Evolutionary conservation across 805 yeast genomes (phyloP), one percentile per base, ranked within the genome.

Genomic region (Metschnikowia proteae): DNA sequence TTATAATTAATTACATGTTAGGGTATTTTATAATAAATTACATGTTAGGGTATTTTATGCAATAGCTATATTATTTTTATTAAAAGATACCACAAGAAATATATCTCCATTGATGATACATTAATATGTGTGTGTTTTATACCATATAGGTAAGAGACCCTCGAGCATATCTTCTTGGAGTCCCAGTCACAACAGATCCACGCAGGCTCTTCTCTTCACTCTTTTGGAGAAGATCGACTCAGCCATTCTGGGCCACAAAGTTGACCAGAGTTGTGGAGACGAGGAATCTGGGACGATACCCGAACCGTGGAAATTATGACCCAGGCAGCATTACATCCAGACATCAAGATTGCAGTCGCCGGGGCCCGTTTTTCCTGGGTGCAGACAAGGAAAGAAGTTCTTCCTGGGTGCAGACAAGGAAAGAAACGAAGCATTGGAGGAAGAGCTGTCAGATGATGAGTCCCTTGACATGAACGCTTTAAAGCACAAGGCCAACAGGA

Each of bases 201-300:
- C 97, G 1, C 99, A 94, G 68, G 97, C 98, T 0, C 68, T 94
- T 43, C 78, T 96, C 45, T 92, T 94, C 75, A 88, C 88, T 59
- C 73, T 92, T 54, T 72, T 94, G 39, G 96, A 89, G 55, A 83
- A 87, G 64, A 82, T 86, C 51, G 78, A 88, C 75, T 38, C 88
- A 86, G 59, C 97, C 97, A 33, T 71, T 94, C 25, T 94, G 98
- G 97, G 97, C 98, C 6, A 88, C 97, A 3, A 91, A 89, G 61
- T 72, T 94, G 49, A 90, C 97, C 4, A 80, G 98, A 94, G 66
- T 73, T 94, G 45, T 94, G 99, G 99, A 81, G 96, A 73, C 80
- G 98, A 64, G 96, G 96, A 62, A 87, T 94, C 50, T 94, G 99
- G 99, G 97, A 90, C 66, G 99, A 94, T 65, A 80, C 96, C 0